Base-by-base conservation (phyloP, 306 rosid genomes). In the Gleditsia sinensis region DNA sequence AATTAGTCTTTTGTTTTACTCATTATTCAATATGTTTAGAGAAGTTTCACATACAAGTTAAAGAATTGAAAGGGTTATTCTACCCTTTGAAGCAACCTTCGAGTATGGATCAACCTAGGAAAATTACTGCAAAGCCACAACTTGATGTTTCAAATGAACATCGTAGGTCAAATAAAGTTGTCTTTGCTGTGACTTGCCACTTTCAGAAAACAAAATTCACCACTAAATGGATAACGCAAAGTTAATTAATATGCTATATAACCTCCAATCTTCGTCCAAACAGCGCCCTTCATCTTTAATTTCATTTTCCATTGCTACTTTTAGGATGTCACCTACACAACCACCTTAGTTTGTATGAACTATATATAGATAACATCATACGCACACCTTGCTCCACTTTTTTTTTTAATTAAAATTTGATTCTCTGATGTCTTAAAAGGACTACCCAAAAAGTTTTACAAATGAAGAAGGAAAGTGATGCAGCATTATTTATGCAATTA, bases 71-170 rank as follows among this genome's bases (percentile, higher is more conserved):
- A 75, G 42, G 66, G 37, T 53, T 63, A 40, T 65, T 54, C 12
- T 65, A 75, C 24, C 72, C 65, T 54, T 65, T 42, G 48, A 64
- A 39, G 42, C 67, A 45, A 62, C 30, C 8, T 62, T 62, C 32
- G 37, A 27, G 43, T 30, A 61, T 32, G 62, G 51, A 48, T 21
- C 30, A 60, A 74, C 39, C 60, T 46, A 8, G 20, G 62, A 48
- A 74, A 67, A 61, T 32, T 69, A 72, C 60, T 0, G 49, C 70
- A 48, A 17, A 62, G n/a, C 70, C 70, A 48, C 16, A 25, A 45
- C 3, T 43, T 45, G 56, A 33, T 59, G 11, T 7, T 59, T 32
- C 43, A 16, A 32, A 46, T 71, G 24, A 7, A 39, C 42, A 10
- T 71, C 20, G 27, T 32, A 20, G 1, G 23, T n/a, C 54, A 58